Evolutionary conservation across 1,284 basidiomycete species (phyloP).

Genomic region (Heterobasidion annosum): DNA sequence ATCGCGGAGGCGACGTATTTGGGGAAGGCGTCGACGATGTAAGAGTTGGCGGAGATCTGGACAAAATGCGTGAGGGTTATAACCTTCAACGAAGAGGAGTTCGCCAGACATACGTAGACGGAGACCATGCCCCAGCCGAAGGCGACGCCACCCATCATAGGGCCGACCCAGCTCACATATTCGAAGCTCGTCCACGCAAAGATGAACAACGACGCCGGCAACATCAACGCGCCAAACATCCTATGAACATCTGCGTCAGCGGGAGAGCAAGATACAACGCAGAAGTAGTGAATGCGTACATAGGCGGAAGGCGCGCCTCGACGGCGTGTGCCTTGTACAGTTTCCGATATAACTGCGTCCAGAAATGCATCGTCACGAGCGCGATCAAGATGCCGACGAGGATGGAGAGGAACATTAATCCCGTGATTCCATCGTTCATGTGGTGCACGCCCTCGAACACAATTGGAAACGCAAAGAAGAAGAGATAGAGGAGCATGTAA

Average conservation of each 20-base stretch:
- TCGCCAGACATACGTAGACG: slow-evolving; percentile 12
- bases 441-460: slow-evolving; percentile 32
- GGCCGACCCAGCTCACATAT: slow-evolving; percentile 25
- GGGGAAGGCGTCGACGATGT: slow-evolving; percentile 37
- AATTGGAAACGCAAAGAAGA: slow-evolving; percentile 27
- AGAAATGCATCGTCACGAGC: slow-evolving; percentile 22
- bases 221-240: slow-evolving; percentile 18
- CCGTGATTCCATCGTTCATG: slow-evolving; percentile 32
- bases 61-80: slow-evolving; percentile 15
- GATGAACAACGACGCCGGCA: slow-evolving; percentile 27
- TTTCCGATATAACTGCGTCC: slow-evolving; percentile 24
- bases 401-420: slow-evolving; percentile 37
- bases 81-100: not conserved
- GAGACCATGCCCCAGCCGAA: slow-evolving; percentile 38
- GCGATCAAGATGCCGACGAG: slow-evolving; percentile 33
- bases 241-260: slow-evolving; percentile 7
- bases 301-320: slow-evolving; percentile 26
- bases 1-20: slow-evolving; percentile 22
- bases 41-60: slow-evolving; percentile 25
- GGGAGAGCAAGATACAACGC: slow-evolving; percentile 18
- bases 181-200: slow-evolving; percentile 22
- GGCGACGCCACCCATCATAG: slow-evolving; percentile 30
- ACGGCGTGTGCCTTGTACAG: slow-evolving; percentile 17
- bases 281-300: slow-evolving; percentile 4
- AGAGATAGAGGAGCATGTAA: slow-evolving; percentile 22